phyloP scores from a whole-genome alignment of 1,284 basidiomycete genomes.

The Cryptococcus sp. region DNA sequence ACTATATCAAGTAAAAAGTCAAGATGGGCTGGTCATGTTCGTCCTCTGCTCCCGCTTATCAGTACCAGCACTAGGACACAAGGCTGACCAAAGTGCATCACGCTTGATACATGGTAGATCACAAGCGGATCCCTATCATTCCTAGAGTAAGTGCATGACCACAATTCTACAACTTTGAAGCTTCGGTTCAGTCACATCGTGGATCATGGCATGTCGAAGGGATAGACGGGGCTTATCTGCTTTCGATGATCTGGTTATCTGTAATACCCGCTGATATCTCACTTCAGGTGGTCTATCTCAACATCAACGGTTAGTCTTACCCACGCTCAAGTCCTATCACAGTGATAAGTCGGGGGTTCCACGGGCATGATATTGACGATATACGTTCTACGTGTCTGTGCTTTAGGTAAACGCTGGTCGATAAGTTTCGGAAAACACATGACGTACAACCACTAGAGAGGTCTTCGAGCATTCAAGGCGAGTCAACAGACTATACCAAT shows the following conservation, averaged over 20 bases:
- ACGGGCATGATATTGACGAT: neutral
- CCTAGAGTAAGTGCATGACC: conserved; percentile 26
- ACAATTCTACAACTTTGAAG: neutral
- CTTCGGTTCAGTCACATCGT: neutral
- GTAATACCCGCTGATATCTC: neutral
- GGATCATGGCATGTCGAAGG: too few species aligned
- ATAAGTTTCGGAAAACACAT: conserved; percentile 30
- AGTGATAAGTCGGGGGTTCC: too few species aligned
- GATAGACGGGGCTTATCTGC: too few species aligned
- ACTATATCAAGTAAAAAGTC: neutral
- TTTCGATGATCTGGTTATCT: neutral
- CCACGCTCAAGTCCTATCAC: neutral
- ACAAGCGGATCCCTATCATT: conserved; percentile 37
- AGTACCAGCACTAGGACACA: too few species aligned
- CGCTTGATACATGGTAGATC: conserved; percentile 17
- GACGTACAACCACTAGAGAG: conserved; percentile 20
- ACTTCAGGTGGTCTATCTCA: conserved; percentile 30
- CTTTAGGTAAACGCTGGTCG: conserved; percentile 27
- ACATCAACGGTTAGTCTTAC: conserved; percentile 29
- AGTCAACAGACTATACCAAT: too few species aligned
- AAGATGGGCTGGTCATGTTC: conserved; percentile 9
- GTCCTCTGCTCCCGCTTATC: neutral
- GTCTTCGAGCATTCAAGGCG: too few species aligned
- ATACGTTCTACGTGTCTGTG: neutral
- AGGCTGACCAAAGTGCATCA: too few species aligned